A percentile compares a stretch with the other conserved stretches of the same genome.
Evolutionary conservation across 306 rosid species (phyloP).

Genomic region (Vigna mungo): DNA sequence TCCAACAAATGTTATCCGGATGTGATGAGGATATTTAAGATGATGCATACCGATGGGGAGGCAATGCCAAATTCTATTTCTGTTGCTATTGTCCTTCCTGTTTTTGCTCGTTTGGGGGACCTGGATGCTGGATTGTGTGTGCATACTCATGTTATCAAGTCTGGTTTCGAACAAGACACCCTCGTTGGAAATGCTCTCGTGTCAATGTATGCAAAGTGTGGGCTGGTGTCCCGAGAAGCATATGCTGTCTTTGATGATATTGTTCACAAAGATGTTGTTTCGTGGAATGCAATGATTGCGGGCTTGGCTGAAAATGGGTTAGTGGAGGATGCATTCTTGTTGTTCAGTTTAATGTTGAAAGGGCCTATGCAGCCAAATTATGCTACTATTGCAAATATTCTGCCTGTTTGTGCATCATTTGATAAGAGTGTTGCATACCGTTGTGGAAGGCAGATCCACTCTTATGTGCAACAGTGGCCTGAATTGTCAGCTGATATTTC

Average conservation of each 20-base stretch:
- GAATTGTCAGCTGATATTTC: slow-evolving; percentile 64
- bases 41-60: slow-evolving; percentile 62
- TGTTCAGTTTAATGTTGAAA: slow-evolving; percentile 68
- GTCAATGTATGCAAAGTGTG: slow-evolving; percentile 86
- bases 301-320: slow-evolving; percentile 74
- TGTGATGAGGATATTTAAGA: slow-evolving; percentile 63
- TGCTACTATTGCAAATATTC: slow-evolving; percentile 70
- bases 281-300: slow-evolving; percentile 91
- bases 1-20: slow-evolving; percentile 53
- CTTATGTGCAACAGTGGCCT: slow-evolving; percentile 62
- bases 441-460: slow-evolving; percentile 77
- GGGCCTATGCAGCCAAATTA: slow-evolving; percentile 69
- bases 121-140: slow-evolving; percentile 60
- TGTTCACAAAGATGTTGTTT: slow-evolving; percentile 72
- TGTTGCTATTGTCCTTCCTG: slow-evolving; percentile 73
- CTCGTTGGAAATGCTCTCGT: slow-evolving; percentile 77
- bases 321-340: slow-evolving; percentile 54
- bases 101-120: slow-evolving; percentile 68
- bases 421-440: slow-evolving; percentile 50
- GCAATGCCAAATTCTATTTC: slow-evolving; percentile 74
- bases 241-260: slow-evolving; percentile 66
- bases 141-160: slow-evolving; percentile 72
- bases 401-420: slow-evolving; percentile 73
- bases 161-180: slow-evolving; percentile 69
- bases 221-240: slow-evolving; percentile 61